These are phyloP conservation scores for Gossypium longicalyx DNA, from an alignment of 345 rosid species.

Conservation along the genomic window DNA sequence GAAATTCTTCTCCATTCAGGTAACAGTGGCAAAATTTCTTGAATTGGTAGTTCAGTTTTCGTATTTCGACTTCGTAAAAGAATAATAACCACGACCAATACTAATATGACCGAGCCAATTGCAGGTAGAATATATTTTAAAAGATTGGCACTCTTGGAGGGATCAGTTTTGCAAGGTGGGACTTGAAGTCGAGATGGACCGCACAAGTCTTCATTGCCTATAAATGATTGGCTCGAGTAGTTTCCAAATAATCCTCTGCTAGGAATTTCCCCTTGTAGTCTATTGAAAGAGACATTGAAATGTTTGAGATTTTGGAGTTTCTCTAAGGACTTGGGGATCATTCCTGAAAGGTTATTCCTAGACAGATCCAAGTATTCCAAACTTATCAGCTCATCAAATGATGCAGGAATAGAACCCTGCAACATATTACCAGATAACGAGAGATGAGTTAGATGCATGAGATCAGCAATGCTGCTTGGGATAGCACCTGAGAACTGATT, in stretches of 20 bases:
- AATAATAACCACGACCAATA: neutral
- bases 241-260: slow-evolving; percentile 19
- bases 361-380: slow-evolving; percentile 28
- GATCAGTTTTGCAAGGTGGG: slow-evolving; percentile 4
- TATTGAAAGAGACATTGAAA: slow-evolving; percentile 23
- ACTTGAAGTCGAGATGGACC: slow-evolving; percentile 7
- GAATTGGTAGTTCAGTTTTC: neutral
- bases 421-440: slow-evolving; percentile 19
- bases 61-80: neutral
- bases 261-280: slow-evolving; percentile 23
- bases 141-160: neutral
- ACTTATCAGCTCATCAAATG: slow-evolving; percentile 17
- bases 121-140: neutral
- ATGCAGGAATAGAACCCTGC: slow-evolving; percentile 19
- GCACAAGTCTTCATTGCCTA: slow-evolving; percentile 15
- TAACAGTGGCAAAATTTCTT: neutral
- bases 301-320: slow-evolving; percentile 4
- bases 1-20: slow-evolving; percentile 10
- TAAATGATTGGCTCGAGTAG: slow-evolving; percentile 18
- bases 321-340: slow-evolving; percentile 25
- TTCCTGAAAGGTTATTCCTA: slow-evolving; percentile 16
- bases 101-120: neutral
- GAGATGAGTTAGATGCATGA: slow-evolving; percentile 1
- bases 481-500: slow-evolving; percentile 21
- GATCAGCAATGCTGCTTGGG: slow-evolving; percentile 11